Conservation (phyloP, 2,329 filamentous ascomycete genomes). For the Claviceps quebecensis region DNA sequence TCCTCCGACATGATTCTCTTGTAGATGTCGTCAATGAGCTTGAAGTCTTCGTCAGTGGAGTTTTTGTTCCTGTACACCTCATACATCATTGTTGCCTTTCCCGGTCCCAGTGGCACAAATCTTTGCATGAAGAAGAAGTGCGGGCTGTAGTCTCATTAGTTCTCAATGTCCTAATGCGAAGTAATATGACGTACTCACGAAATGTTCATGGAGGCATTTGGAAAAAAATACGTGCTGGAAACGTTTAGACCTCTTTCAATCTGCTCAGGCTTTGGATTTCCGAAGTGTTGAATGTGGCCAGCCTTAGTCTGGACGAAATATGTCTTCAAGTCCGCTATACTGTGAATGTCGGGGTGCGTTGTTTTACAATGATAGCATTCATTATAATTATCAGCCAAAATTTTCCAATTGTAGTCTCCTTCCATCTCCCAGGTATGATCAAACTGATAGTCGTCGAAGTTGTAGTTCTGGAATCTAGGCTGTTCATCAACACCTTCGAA, state of each 20-base stretch:
- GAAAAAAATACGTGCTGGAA: slow-evolving; percentile 34
- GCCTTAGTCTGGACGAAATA: slow-evolving; percentile 37
- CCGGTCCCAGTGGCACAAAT: slow-evolving; percentile 41
- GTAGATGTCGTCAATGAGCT: slow-evolving; percentile 43
- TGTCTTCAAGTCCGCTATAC: slow-evolving; percentile 40
- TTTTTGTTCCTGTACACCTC: slow-evolving; percentile 49
- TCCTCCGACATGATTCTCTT: slow-evolving; percentile 51
- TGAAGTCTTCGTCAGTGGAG: slow-evolving; percentile 44
- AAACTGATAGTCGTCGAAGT: slow-evolving; percentile 40
- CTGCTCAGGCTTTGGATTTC: slow-evolving; percentile 32
- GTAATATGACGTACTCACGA: slow-evolving; percentile 24
- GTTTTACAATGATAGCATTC: slow-evolving; percentile 51
- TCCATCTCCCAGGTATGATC: slow-evolving; percentile 45
- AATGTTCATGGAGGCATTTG: slow-evolving; percentile 35
- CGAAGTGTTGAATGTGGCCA: slow-evolving; percentile 36
- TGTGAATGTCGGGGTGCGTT: slow-evolving; percentile 42
- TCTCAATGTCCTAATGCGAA: not conserved
- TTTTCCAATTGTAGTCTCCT: slow-evolving; percentile 46
- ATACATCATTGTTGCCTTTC: slow-evolving; percentile 42
- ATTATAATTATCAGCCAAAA: slow-evolving; percentile 50
- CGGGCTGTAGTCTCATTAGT: slow-evolving; percentile 21
- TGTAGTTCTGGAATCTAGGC: slow-evolving; percentile 28
- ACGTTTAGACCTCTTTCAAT: slow-evolving; percentile 31
- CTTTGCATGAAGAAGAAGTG: slow-evolving; percentile 52
- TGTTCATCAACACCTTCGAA: slow-evolving; percentile 34